These are phyloP conservation scores for Clarireedia paspali DNA, from an alignment of 2,329 filamentous ascomycete genomes.

Conservation along the genomic window DNA sequence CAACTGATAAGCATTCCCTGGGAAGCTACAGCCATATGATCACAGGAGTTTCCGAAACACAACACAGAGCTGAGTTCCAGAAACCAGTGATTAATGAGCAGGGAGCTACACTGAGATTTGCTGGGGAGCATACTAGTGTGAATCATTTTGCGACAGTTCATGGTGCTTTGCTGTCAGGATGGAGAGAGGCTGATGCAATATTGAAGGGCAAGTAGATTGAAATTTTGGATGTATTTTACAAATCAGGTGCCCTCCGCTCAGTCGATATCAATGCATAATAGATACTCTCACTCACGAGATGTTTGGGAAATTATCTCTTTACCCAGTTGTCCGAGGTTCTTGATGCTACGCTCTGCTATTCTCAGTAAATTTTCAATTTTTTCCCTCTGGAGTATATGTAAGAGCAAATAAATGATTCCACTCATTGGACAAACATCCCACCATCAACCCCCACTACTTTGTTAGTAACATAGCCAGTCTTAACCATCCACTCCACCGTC, in stretches of 20 bases:
- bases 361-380: too few relatives aligned
- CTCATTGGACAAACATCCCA: too few relatives aligned
- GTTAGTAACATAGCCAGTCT: too few relatives aligned
- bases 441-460: too few relatives aligned
- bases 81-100: neutral
- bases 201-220: neutral
- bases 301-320: too few relatives aligned
- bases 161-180: neutral
- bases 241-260: too few relatives aligned
- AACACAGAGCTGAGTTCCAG: neutral
- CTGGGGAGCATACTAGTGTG: neutral
- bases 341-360: too few relatives aligned
- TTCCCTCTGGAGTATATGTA: too few relatives aligned
- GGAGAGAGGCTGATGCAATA: neutral
- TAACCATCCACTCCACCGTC: constrained; percentile 29
- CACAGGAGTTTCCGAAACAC: neutral
- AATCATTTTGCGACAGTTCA: neutral
- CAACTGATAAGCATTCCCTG: neutral
- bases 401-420: too few relatives aligned
- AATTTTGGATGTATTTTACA: neutral
- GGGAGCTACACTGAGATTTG: neutral
- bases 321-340: too few relatives aligned
- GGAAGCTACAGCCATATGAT: constrained; percentile 1
- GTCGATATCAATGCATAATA: too few relatives aligned
- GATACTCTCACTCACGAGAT: too few relatives aligned